Base-by-base conservation (phyloP, 2,329 filamentous ascomycete species). In the Trichoderma arundinaceum region DNA sequence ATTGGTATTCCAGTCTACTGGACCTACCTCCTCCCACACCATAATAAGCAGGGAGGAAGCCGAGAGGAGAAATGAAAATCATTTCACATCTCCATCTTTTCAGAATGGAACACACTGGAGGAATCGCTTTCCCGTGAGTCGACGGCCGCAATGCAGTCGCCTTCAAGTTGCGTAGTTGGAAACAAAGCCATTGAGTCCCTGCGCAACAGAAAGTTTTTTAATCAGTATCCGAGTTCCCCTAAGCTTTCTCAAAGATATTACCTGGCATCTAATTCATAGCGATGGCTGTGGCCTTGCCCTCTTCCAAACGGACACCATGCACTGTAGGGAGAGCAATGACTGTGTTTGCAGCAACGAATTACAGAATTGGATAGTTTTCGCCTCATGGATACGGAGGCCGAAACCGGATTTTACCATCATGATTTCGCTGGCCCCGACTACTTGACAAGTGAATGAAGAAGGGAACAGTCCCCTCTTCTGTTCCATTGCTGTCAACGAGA, bases 351-450 rank as follows among this genome's bases (percentile, higher is more conserved):
- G 72, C 69, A 60, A 76, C 22, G 22, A 28, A 28, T 28, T 28
- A 4, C 2, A 64, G 56, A 75, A 76, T 57, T 71, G 70, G 71
- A 76, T 72, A 12, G 72, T 74, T 58, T 75, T 73, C 4, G 38
- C 12, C 9, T 56, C 52, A 7, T 15, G 28, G 1, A 1, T 7
- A n/a, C 52, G 35, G 35, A 56, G 52, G 9, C 12, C 2, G 7
- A 17, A 12, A 5, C 52, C 35, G 19, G 9, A 15, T 10, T 56
- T 56, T 15, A 13, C 28, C 19, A 56, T 35, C 33, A 17, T 13
- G 10, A 1, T 6, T 9, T 53, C 9, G 7, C n/a, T 33, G n/a
- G 10, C 10, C 17, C 17, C 13, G 15, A 19, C 19, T 17, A 53
- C 51, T 33, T 53, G n/a, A 6, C 51, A 33, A 15, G 17, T 19